Base-by-base conservation (phyloP, 2,329 filamentous ascomycete species). In the Cladophialophora carrionii region DNA sequence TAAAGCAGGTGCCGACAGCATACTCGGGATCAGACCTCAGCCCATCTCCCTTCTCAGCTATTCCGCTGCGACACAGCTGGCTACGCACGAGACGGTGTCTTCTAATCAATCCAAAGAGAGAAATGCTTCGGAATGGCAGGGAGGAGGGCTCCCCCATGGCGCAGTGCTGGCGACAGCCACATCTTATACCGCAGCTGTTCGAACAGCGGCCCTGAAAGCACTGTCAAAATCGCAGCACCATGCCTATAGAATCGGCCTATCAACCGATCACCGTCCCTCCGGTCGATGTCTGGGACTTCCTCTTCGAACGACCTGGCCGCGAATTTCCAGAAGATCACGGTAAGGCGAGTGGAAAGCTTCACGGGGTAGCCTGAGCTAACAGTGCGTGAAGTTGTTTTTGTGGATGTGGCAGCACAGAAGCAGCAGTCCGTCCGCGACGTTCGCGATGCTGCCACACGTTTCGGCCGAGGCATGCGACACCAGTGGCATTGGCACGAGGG, bases 391-490 rank as follows among this genome's bases (percentile, higher is more conserved):
- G 68, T 71, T 24, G 62, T 71, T 2, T 67, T 61, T 29, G 61
- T 64, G 12, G 66, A 68, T 65, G 85, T 86, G 64, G 90, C 90
- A 2, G 81, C 83, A 61, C 82, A 86, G 24, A 79, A 85, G 22
- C 79, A 80, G 29, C 92, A 96, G 77, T 95, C 87, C 55, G 92
- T 86, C 75, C 81, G 82, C 37, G 82, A 91, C 68, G 79, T 91
- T 64, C 88, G 85, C 72, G 80, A 81, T 65, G 82, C 86, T n/a
- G 89, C 91, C 0, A 77, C 87, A 43, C 84, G 87, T 12, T 95
- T 96, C 71, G 93, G 91, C 55, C 86, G 88, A 68, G 93, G 91
- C 0, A 83, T 97, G 20, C 88, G 87, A 72, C 85, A 88, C 29
- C 77, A 68, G 65, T 61, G 71, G 57, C 37, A 87, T 55, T 96